Conservation (phyloP, 768 basidiomycete species). For the Leccinellum rugosiceps region DNA sequence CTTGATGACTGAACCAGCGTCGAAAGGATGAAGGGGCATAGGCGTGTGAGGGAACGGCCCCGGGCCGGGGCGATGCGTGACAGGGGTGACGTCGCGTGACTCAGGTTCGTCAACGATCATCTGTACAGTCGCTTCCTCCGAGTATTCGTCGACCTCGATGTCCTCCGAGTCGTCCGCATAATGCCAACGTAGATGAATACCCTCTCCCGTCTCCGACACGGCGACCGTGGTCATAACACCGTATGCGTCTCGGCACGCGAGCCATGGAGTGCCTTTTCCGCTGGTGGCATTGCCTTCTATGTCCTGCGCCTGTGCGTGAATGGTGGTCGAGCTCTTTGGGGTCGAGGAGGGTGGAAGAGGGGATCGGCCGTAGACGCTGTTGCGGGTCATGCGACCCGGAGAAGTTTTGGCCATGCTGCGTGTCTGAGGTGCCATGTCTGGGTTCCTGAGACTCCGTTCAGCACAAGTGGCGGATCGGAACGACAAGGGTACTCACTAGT, state of each 20-base stretch:
- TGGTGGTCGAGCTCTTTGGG: constrained; percentile 2
- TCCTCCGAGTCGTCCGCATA: constrained; percentile 5
- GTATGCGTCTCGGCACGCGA: constrained; percentile 18
- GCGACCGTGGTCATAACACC: constrained; percentile 11
- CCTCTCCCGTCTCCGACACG: constrained; percentile 22
- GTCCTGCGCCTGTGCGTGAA: not conserved
- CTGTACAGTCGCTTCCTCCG: constrained; percentile 2
- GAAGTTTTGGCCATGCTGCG: constrained; percentile 17
- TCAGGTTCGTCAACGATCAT: constrained; percentile 15
- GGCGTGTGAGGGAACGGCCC: constrained; percentile 20
- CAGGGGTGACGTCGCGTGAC: constrained; percentile 11
- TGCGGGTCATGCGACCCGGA: constrained; percentile 19
- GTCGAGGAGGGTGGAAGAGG: constrained; percentile 4
- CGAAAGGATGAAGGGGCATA: constrained; percentile 14
- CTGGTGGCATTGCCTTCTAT: not conserved
- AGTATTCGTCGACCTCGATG: constrained; percentile 4
- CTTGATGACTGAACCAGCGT: constrained; percentile 30
- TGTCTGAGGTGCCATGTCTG: constrained; percentile 27
- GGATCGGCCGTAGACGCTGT: constrained; percentile 22
- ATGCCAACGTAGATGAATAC: constrained; percentile 19
- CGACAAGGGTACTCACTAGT: constrained; percentile 1
- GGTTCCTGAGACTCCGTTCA: not conserved
- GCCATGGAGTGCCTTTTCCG: constrained; percentile 8
- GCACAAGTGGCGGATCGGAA: not conserved
- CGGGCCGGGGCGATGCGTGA: not conserved